Percentiles rank a stretch among this genome's conserved stretches.
Evolutionary conservation across 306 rosid species (phyloP).

Genomic region (Pterocarpus macrocarpus): DNA sequence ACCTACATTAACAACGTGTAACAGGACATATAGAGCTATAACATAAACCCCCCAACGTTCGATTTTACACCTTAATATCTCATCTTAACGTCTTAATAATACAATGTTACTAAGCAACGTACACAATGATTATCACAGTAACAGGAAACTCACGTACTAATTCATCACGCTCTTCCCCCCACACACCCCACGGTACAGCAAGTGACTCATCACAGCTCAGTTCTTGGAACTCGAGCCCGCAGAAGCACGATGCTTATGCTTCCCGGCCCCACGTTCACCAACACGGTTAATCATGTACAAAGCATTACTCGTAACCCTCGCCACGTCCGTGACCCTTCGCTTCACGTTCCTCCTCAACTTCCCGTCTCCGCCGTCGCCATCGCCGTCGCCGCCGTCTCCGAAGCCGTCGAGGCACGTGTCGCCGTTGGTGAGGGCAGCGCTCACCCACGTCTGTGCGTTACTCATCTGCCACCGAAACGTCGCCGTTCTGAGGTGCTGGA

Average conservation of each 20-base stretch:
- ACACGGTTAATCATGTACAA: constrained; percentile 74
- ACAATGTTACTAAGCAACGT: too few relatives aligned
- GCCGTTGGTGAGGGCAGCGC: constrained; percentile 82
- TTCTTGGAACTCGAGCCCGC: neutral
- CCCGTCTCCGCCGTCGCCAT: constrained; percentile 51
- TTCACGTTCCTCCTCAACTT: constrained; percentile 54
- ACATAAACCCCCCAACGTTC: too few relatives aligned
- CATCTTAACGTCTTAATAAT: too few relatives aligned
- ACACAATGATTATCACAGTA: too few relatives aligned
- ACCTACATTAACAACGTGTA: too few relatives aligned
- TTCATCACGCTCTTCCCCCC: too few relatives aligned
- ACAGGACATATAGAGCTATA: too few relatives aligned
- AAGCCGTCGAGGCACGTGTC: constrained; percentile 83
- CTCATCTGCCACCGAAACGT: constrained; percentile 76
- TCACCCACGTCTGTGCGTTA: constrained; percentile 85
- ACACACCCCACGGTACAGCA: too few relatives aligned
- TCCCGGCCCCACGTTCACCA: constrained; percentile 26
- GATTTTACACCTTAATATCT: too few relatives aligned
- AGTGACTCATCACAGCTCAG: neutral
- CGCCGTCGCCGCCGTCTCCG: constrained; percentile 47
- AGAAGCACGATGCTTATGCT: neutral
- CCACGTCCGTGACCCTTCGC: constrained; percentile 59
- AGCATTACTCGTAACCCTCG: constrained; percentile 76
- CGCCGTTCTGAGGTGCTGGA: constrained; percentile 62
- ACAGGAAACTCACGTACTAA: too few relatives aligned